Evolutionary conservation across 805 yeast genomes (phyloP).

Genomic region (Saccharomycopsis synnaedendra): DNA sequence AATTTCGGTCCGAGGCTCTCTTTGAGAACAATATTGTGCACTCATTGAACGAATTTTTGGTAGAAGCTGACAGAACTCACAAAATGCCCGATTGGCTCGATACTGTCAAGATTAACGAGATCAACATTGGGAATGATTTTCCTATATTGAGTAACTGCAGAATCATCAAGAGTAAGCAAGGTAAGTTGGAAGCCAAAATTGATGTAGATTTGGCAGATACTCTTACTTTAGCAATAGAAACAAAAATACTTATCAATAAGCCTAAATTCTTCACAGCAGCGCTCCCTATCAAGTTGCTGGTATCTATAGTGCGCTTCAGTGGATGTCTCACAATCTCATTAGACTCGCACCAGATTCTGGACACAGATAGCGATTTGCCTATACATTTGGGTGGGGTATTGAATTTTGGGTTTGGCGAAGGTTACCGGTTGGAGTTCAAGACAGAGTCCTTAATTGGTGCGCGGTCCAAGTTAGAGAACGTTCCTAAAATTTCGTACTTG

Average conservation of each 20-base stretch:
- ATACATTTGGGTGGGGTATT: conserved; percentile 32
- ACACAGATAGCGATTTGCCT: conserved; percentile 21
- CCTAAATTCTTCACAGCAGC: conserved; percentile 81
- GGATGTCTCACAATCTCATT: conserved; percentile 79
- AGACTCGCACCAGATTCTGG: conserved; percentile 24
- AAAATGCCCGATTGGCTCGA: conserved; percentile 75
- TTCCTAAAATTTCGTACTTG: conserved; percentile 80
- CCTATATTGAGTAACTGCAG: conserved; percentile 93
- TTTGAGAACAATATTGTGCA: conserved; percentile 75
- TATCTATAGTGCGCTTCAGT: conserved; percentile 81
- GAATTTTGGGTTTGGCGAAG: conserved; percentile 86
- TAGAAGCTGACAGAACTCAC: conserved; percentile 31
- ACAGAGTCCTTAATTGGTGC: conserved; percentile 89
- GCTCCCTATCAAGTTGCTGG: conserved; percentile 74
- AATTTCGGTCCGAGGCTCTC: conserved; percentile 81
- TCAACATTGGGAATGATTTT: conserved; percentile 88
- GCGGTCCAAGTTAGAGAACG: conserved; percentile 80
- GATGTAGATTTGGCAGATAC: conserved; percentile 87
- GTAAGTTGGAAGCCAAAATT: conserved; percentile 69
- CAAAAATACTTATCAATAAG: conserved; percentile 64
- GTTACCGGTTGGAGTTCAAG: conserved; percentile 78
- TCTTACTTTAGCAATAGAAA: conserved; percentile 74
- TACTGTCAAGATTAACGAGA: conserved; percentile 67
- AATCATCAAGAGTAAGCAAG: conserved; percentile 40
- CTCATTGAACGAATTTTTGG: conserved; percentile 56